Percentiles rank a stretch among this genome's conserved stretches.
Conservation (phyloP, 2,329 filamentous ascomycete genomes). For the Magnaporthiopsis poae region DNA sequence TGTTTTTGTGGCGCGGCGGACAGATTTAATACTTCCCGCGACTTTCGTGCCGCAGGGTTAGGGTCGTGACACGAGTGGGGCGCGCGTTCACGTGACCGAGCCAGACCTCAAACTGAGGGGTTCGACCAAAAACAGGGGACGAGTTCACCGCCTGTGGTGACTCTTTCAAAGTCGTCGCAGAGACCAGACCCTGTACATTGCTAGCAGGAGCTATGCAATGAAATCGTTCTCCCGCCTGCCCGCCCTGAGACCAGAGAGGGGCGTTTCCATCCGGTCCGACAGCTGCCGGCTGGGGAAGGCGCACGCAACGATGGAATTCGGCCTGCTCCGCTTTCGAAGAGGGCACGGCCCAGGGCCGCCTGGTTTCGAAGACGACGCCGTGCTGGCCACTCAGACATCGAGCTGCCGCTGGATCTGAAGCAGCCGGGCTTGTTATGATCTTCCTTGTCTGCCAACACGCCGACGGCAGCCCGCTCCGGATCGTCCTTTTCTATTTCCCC, state of each 20-base stretch:
- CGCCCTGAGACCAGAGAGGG: background rate
- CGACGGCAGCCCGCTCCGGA: background rate
- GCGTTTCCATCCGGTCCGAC: background rate
- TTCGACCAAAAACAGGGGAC: background rate
- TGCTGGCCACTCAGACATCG: background rate
- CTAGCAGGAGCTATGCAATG: background rate
- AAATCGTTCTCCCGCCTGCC: background rate
- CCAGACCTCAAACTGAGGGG: background rate
- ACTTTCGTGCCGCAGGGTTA: background rate
- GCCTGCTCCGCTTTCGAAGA: background rate
- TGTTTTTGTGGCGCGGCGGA: background rate
- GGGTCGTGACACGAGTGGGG: background rate
- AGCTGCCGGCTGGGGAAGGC: background rate
- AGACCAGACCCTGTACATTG: background rate
- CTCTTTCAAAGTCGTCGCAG: background rate
- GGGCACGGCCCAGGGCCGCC: background rate
- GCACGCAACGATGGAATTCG: background rate
- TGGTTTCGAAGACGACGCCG: background rate
- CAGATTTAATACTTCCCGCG: fast-evolving
- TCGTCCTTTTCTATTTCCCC: background rate
- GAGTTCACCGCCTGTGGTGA: background rate
- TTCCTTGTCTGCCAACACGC: background rate
- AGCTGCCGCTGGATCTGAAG: constrained; percentile 5
- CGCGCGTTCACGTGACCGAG: background rate
- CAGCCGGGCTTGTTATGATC: constrained; percentile 4